phyloP scores from a whole-genome alignment of 495 filamentous ascomycete genomes.

The Penicillium waksmanii region DNA sequence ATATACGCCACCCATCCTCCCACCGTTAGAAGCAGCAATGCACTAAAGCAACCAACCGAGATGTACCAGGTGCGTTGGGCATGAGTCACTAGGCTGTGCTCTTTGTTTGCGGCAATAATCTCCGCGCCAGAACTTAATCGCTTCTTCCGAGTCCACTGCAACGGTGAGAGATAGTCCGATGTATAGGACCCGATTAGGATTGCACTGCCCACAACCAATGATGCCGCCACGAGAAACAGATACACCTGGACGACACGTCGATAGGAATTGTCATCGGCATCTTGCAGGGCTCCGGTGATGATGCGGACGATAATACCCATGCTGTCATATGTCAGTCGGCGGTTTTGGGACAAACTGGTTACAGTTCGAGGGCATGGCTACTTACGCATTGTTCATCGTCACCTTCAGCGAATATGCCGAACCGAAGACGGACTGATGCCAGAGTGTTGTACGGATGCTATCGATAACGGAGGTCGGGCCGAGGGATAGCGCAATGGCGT shows the following conservation, averaged over 20 bases:
- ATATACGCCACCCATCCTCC: slow-evolving; percentile 50
- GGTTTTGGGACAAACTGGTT: neutral
- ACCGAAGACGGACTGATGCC: slow-evolving; percentile 49
- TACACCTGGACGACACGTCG: slow-evolving; percentile 45
- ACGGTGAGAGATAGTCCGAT: slow-evolving; percentile 29
- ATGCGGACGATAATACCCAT: slow-evolving; percentile 51
- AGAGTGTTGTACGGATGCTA: slow-evolving; percentile 46
- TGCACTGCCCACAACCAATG: slow-evolving; percentile 33
- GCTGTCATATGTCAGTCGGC: slow-evolving; percentile 24
- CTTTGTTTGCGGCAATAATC: slow-evolving; percentile 33
- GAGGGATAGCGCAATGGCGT: slow-evolving; percentile 43
- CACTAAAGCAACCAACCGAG: slow-evolving; percentile 35
- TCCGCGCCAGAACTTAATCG: slow-evolving; percentile 34
- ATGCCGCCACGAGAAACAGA: slow-evolving; percentile 38
- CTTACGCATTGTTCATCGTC: slow-evolving; percentile 50
- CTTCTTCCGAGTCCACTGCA: slow-evolving; percentile 50
- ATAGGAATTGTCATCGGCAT: slow-evolving; percentile 46
- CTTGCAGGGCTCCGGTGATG: slow-evolving; percentile 47
- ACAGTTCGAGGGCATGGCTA: neutral
- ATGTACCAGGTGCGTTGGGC: slow-evolving; percentile 27
- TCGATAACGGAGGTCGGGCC: slow-evolving; percentile 50
- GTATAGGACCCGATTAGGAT: slow-evolving; percentile 32
- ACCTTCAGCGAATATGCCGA: slow-evolving; percentile 49
- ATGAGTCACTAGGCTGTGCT: slow-evolving; percentile 29
- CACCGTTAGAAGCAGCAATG: slow-evolving; percentile 32